A percentile compares a stretch with the other conserved stretches of the same genome.
These are phyloP conservation scores for Prunus dulcis DNA, from an alignment of 306 rosid genomes.

Conservation along the genomic window DNA sequence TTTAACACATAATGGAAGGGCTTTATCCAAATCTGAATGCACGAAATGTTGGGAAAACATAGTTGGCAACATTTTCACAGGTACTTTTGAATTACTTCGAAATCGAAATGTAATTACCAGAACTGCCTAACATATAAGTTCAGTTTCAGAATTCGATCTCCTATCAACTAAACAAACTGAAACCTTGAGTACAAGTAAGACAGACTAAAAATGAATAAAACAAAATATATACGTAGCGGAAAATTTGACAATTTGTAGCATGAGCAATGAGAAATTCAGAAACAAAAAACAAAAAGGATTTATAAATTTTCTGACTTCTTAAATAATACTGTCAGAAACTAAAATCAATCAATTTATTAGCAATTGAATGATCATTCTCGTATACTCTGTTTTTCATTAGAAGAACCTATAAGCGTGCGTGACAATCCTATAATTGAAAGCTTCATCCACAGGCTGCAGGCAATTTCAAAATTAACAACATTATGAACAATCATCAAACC, in stretches of 20 bases:
- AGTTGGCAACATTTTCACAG: neutral
- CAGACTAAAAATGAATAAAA: neutral
- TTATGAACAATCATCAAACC: conserved; percentile 18
- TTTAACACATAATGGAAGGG: neutral
- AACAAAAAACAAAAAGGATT: neutral
- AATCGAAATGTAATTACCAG: neutral
- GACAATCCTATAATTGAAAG: neutral
- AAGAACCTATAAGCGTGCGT: neutral
- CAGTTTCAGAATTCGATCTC: neutral
- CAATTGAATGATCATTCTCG: neutral
- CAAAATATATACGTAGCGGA: neutral
- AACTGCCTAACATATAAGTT: neutral
- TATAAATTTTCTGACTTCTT: neutral
- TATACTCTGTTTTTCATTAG: neutral
- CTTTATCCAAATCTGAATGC: neutral
- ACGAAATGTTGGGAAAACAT: neutral
- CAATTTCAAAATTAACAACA: neutral
- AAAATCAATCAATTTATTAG: neutral
- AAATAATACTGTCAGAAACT: neutral
- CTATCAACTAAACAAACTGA: neutral
- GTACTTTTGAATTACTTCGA: neutral
- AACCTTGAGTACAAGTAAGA: neutral
- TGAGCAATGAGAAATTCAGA: neutral
- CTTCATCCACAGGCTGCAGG: neutral
- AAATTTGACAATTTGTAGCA: neutral